These are phyloP conservation scores for Orbilia javanica DNA, from an alignment of 2,329 filamentous ascomycete genomes.

Conservation along the genomic window DNA sequence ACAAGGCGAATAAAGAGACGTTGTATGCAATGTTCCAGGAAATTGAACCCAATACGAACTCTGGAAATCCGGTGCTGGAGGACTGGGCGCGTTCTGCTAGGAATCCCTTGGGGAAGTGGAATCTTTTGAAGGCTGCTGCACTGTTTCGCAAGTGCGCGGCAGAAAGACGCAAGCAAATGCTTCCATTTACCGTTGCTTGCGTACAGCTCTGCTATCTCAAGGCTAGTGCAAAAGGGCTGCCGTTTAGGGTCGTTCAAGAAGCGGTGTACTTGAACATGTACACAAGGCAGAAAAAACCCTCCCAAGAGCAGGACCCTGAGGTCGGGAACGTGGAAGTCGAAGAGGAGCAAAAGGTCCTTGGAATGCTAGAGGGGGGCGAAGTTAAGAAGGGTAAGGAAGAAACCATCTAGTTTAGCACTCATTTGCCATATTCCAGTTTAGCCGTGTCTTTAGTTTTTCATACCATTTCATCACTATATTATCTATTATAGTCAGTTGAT, in stretches of 20 bases:
- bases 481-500: no score
- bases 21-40: background rate
- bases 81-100: background rate
- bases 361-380: no score
- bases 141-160: background rate
- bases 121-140: conserved; percentile 9
- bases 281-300: background rate
- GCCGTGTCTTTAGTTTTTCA: no score
- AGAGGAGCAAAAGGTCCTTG: background rate
- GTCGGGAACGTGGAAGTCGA: background rate
- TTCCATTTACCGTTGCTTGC: background rate
- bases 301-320: background rate
- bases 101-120: background rate
- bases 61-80: background rate
- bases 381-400: no score
- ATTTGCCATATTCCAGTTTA: no score
- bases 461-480: no score
- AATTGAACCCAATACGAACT: background rate
- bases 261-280: background rate
- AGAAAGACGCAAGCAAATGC: background rate
- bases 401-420: no score
- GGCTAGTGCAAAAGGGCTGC: background rate
- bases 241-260: background rate
- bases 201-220: conserved; percentile 12
- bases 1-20: background rate